Conservation (phyloP, 139 green algal species). For the Zygnema circumcarinatum region DNA sequence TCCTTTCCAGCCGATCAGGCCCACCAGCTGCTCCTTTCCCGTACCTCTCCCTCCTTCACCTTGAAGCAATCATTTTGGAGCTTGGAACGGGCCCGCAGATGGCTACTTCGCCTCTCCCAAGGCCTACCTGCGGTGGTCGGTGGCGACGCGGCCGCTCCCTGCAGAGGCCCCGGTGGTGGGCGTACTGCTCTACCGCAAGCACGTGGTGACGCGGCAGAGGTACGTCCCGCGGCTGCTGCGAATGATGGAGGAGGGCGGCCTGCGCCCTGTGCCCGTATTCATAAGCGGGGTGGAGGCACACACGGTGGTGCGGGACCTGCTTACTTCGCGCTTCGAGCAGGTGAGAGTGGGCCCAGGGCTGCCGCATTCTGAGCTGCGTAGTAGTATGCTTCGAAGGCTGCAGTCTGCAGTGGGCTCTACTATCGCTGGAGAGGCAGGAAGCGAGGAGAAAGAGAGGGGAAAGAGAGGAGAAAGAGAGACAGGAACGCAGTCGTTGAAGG, state of each 20-base stretch:
- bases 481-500: no score
- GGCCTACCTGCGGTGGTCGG: constrained; percentile 58
- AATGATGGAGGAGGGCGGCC: constrained; percentile 52
- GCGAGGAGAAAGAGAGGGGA: no score
- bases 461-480: no score
- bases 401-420: background rate
- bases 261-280: constrained; percentile 71
- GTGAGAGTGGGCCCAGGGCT: no score
- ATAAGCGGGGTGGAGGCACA: constrained; percentile 97
- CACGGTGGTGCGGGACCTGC: constrained; percentile 88
- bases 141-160: constrained; percentile 6
- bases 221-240: constrained; percentile 80
- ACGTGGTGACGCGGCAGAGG: constrained; percentile 90
- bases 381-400: background rate
- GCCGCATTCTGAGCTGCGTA: no score
- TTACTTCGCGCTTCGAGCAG: constrained; percentile 79
- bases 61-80: no score
- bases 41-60: background rate
- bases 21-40: background rate
- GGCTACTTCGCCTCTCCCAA: constrained; percentile 52
- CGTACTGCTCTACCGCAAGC: constrained; percentile 97
- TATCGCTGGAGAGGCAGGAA: no score
- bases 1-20: background rate
- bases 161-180: constrained; percentile 78
- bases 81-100: no score